Evolutionary conservation across 306 rosid species (phyloP), one percentile per base, ranked within the genome.

Genomic region (Pterocarpus macrocarpus): DNA sequence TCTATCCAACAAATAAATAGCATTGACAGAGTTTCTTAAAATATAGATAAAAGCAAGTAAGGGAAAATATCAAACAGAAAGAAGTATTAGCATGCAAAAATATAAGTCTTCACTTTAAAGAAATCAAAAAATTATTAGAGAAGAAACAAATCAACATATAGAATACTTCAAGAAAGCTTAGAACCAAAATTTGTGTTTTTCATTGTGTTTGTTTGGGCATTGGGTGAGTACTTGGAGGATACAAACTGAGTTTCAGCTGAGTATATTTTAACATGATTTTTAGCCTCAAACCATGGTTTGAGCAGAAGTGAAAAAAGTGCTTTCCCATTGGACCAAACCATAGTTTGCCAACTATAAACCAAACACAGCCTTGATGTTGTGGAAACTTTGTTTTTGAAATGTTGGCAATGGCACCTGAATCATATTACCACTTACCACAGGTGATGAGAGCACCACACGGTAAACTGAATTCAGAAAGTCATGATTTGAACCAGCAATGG

Each of bases 381-480:
- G 61, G 3, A n/a, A n/a, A 55, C 30, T 55, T 55, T 30, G 5
- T 5, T 55, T 55, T 22, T 43, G 2, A 58, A 79, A 28, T 53
- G 8, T 12, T 41, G 12, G 34, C n/a, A 30, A 55, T n/a, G 15
- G 41, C 68, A 67, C 9, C 28, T 8, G 61, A 41, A 32, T 30
- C 53, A 14, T 4, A 56, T 66, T 38, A 78, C 15, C 47, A 53
- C 75, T 47, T 33, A 95, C 98, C 99, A 93, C 97, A 14, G 96
- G 98, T 49, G 97, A 95, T 8, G 99, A 93, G 81, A 95, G 92
- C 86, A 95, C 99, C 65, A 82, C 90, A 1, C 94, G 98, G 73
- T 89, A 95, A 44, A 85, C 85, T 4, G 87, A 71, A 71, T 68
- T 90, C 92, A 74, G 73, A 88, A 91, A 93, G 88, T 93, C 99